Conservation (phyloP, 805 yeast species). For the Starmera dryadoides region DNA sequence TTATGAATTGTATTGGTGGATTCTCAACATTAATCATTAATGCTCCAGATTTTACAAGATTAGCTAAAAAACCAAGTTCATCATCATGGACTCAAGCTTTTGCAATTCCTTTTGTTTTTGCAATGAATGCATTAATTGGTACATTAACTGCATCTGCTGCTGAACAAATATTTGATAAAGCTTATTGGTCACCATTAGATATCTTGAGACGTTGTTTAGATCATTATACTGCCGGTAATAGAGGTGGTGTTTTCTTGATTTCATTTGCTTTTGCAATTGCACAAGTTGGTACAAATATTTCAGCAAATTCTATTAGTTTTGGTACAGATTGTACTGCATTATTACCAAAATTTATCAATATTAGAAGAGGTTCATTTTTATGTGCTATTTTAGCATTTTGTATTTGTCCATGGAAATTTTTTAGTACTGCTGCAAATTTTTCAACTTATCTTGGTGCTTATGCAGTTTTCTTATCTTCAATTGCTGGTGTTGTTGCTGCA, state of each 20-base stretch:
- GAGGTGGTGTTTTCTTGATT: slow-evolving; percentile 78
- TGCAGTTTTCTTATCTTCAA: slow-evolving; percentile 73
- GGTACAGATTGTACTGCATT: slow-evolving; percentile 69
- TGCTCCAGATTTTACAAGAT: slow-evolving; percentile 86
- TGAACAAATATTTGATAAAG: slow-evolving; percentile 53
- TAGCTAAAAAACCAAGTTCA: slow-evolving; percentile 51
- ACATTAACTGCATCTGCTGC: slow-evolving; percentile 80
- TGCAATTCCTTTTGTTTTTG: slow-evolving; percentile 71
- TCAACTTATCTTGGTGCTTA: slow-evolving; percentile 78
- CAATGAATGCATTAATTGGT: slow-evolving; percentile 79
- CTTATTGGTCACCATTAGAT: slow-evolving; percentile 82
- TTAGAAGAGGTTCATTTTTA: slow-evolving; percentile 74
- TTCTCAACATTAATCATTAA: slow-evolving; percentile 85
- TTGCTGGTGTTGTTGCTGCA: slow-evolving; percentile 67
- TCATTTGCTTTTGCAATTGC: slow-evolving; percentile 66
- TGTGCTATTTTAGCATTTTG: slow-evolving; percentile 67
- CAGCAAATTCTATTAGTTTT: slow-evolving; percentile 64
- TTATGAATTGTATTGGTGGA: slow-evolving; percentile 77
- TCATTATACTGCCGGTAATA: slow-evolving; percentile 43
- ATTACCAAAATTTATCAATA: slow-evolving; percentile 56
- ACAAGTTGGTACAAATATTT: slow-evolving; percentile 71
- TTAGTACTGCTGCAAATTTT: slow-evolving; percentile 62
- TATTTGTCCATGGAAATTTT: slow-evolving; percentile 80
- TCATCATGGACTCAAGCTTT: slow-evolving; percentile 52
- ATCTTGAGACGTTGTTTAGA: slow-evolving; percentile 52